Base-by-base conservation (phyloP, 441 rosid species). In the Populus hybrid region DNA sequence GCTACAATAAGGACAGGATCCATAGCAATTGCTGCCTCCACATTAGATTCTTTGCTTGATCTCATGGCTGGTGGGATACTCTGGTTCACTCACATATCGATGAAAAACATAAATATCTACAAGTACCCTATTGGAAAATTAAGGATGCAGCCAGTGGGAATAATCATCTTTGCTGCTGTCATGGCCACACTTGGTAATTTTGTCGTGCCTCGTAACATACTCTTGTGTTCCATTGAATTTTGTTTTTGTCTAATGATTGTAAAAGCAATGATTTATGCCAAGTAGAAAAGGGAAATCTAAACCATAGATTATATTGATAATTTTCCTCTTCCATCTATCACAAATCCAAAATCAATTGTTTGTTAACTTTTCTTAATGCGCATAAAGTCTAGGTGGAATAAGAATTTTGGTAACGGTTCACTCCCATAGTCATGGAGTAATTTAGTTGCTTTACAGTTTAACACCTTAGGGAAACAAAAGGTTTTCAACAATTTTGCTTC, bases 61-160 rank as follows among this genome's bases (percentile, higher is more conserved):
- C 90, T 95, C 42, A 87, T 95, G 95, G 97, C 98, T 2, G 98
- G 97, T 10, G 94, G 93, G 71, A 93, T 93, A 72, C 97, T 95
- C 57, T 95, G 97, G 32, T 30, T 30, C 32, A 30, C 32, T 30
- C 32, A 30, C 32, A 30, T 30, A 30, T 30, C 32, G 4, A 30
- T 30, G 32, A 30, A 30, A 30, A 30, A 30, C 32, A 30, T 30
- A 30, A 30, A 30, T 30, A 30, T 30, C 32, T 30, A 30, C 32
- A 30, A 30, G 32, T 30, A 30, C 32, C 32, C 32, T 3, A 30
- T 30, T 30, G 32, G 32, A 30, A 30, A 30, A 30, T 30, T 30
- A 30, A 30, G 32, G 32, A 30, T 30, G 32, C 32, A 30, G 4
- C 32, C 32, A 30, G 32, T 30, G 32, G 32, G 32, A 30, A 30